These are phyloP conservation scores for Quercus phellos DNA, from an alignment of 331 rosid genomes.

Conservation along the genomic window DNA sequence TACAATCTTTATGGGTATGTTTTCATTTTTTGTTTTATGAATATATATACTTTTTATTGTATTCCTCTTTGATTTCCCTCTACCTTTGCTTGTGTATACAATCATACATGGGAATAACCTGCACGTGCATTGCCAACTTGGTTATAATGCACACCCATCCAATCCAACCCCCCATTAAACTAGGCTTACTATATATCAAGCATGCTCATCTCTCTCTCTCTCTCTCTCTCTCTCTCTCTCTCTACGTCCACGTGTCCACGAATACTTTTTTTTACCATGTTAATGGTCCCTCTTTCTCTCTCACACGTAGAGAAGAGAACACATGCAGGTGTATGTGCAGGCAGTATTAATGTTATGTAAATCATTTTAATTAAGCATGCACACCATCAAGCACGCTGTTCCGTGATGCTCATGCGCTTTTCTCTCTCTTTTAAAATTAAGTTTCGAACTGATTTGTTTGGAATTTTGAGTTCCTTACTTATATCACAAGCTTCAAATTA, in stretches of 20 bases:
- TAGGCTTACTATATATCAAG: constrained; percentile 12
- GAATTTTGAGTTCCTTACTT: not conserved
- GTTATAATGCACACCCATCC: constrained; percentile 15
- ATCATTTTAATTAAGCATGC: not conserved
- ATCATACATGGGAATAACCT: not conserved
- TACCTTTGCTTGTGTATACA: constrained; percentile 5
- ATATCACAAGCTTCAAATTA: not conserved
- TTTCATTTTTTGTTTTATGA: not conserved
- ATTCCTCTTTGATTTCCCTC: not conserved
- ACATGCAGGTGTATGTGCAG: not conserved
- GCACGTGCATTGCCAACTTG: constrained; percentile 70
- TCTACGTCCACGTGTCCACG: not conserved
- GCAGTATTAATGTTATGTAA: not conserved
- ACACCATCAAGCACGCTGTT: not conserved
- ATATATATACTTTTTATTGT: not conserved
- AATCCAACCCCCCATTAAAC: not conserved
- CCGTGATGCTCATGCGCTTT: not conserved
- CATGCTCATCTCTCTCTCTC: constrained; percentile 12
- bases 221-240: constrained; percentile 13
- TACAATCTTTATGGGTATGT: constrained; percentile 87
- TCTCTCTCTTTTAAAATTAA: not conserved
- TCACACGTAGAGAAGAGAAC: not conserved
- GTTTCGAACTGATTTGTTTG: not conserved
- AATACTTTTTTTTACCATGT: not conserved
- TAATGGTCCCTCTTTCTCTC: constrained; percentile 25